phyloP scores from a whole-genome alignment of 1,284 basidiomycete species.

The Polyporus tsugae region DNA sequence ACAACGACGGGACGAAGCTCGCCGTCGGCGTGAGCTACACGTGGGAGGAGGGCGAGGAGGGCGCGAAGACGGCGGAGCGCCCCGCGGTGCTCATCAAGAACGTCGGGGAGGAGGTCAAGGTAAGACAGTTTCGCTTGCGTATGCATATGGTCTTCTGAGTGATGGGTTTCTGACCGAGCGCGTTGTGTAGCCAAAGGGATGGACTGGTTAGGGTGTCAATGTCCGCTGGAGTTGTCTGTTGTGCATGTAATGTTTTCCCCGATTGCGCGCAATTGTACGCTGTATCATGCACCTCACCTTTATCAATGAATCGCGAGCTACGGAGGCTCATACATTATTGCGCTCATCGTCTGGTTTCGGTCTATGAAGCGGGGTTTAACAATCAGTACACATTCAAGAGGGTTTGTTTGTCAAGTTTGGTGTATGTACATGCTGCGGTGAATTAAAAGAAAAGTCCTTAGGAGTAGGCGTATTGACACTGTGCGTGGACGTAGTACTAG shows the following conservation, averaged over 20 bases:
- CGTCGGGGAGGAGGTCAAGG: conserved; percentile 65
- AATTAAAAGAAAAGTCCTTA: not conserved
- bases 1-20: conserved; percentile 81
- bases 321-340: not conserved
- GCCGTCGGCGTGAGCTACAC: conserved; percentile 88
- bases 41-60: conserved; percentile 86
- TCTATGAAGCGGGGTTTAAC: no score
- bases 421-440: not conserved
- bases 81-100: conserved; percentile 47
- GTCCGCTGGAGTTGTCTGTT: not conserved
- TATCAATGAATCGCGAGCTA: not conserved
- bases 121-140: conserved; percentile 31
- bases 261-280: not conserved
- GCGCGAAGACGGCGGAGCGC: conserved; percentile 56
- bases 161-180: not conserved
- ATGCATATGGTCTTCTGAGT: not conserved
- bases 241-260: not conserved
- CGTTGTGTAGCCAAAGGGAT: conserved; percentile 41
- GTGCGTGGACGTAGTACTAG: not conserved
- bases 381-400: no score
- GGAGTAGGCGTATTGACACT: not conserved
- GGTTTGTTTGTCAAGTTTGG: not conserved
- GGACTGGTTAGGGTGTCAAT: conserved; percentile 31
- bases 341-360: no score
- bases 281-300: not conserved